These are phyloP conservation scores for Fusarium mundagurra DNA, from an alignment of 2,329 filamentous ascomycete genomes.

Conservation along the genomic window DNA sequence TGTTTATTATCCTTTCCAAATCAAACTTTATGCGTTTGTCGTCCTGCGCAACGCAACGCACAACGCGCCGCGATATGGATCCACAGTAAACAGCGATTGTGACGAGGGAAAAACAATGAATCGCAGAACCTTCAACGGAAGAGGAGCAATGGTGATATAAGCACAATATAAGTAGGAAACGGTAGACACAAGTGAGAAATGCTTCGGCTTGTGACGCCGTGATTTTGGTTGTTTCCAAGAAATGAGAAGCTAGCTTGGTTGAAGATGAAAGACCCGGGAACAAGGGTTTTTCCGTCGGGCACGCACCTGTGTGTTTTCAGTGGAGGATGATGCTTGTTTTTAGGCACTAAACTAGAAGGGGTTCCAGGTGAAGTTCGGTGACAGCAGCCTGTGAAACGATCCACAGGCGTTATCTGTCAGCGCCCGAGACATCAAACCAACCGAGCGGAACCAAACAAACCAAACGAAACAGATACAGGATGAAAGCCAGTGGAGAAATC, in stretches of 20 bases:
- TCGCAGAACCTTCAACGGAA: neutral
- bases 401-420: neutral
- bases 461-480: neutral
- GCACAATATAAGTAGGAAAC: neutral
- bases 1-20: slow-evolving; percentile 31
- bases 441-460: neutral
- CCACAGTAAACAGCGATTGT: slow-evolving; percentile 21
- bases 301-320: neutral
- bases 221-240: slow-evolving; percentile 20
- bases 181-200: slow-evolving; percentile 15
- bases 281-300: slow-evolving; percentile 39
- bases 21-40: slow-evolving; percentile 25
- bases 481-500: neutral
- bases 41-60: slow-evolving; percentile 32
- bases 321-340: slow-evolving; percentile 9
- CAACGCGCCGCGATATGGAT: slow-evolving; percentile 27
- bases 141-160: neutral
- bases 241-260: slow-evolving; percentile 13
- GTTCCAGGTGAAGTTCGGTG: slow-evolving; percentile 1
- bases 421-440: neutral
- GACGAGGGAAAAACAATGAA: neutral
- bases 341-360: slow-evolving; percentile 20
- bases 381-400: neutral
- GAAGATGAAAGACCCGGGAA: slow-evolving; percentile 20
- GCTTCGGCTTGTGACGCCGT: slow-evolving; percentile 22